phyloP scores from a whole-genome alignment of 202 grass and related monocot species.

The Sporobolus alterniflorus region DNA sequence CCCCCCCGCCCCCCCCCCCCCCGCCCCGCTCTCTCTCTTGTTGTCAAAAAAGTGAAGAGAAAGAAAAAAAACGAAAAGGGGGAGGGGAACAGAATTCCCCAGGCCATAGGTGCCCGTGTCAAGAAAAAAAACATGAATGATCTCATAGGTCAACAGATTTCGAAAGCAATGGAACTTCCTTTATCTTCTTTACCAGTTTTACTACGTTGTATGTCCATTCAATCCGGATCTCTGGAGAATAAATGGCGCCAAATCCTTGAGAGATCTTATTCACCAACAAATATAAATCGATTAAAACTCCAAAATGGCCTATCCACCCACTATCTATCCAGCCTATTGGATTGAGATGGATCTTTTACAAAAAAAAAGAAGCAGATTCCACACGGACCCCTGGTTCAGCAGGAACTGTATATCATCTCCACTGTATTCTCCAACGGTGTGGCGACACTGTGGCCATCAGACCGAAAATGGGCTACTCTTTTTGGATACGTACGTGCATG shows the following conservation, averaged over 20 bases:
- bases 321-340: not conserved
- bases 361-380: conserved; percentile 35
- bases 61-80: no score
- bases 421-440: not conserved
- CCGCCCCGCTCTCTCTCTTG: no score
- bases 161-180: not conserved
- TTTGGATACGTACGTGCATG: not conserved
- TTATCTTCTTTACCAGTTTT: not conserved
- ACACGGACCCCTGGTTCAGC: not conserved
- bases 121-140: no score
- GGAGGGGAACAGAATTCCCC: no score
- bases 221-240: conserved; percentile 20
- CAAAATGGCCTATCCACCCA: conserved; percentile 9
- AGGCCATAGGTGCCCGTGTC: no score
- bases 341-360: conserved; percentile 38
- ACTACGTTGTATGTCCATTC: not conserved
- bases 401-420: not conserved
- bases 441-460: not conserved
- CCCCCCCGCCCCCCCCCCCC: no score
- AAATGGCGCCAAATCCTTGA: not conserved
- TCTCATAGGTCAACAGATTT: no score
- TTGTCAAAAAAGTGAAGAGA: no score
- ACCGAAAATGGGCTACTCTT: not conserved
- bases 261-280: not conserved
- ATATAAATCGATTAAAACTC: not conserved